These are phyloP conservation scores for Aspergillus bridgeri DNA, from an alignment of 495 filamentous ascomycete genomes.

Conservation along the genomic window DNA sequence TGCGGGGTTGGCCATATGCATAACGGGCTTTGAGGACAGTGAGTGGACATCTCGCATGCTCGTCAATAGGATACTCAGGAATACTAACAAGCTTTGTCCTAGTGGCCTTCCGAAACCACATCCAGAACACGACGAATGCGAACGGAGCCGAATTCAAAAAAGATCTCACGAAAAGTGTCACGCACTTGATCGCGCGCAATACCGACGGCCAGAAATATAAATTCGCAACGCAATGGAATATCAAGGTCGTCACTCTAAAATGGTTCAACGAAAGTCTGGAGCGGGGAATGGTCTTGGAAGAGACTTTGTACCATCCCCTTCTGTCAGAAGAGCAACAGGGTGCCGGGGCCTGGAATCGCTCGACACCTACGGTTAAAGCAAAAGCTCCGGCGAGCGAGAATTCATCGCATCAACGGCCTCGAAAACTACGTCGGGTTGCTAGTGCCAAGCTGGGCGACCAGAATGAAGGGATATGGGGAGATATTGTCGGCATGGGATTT, in stretches of 20 bases:
- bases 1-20: conserved; percentile 66
- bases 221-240: conserved; percentile 73
- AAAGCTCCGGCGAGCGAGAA: conserved; percentile 23
- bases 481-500: conserved; percentile 65
- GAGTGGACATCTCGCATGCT: conserved; percentile 27
- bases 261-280: conserved; percentile 85
- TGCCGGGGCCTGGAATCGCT: conserved; percentile 68
- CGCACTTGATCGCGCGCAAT: conserved; percentile 77
- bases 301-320: conserved; percentile 72
- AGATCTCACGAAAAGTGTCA: conserved; percentile 77
- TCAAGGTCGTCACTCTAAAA: conserved; percentile 72
- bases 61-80: conserved; percentile 10
- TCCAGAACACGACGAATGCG: conserved; percentile 58
- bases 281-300: conserved; percentile 91
- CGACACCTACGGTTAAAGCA: conserved; percentile 30
- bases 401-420: conserved; percentile 33
- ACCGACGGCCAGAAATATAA: conserved; percentile 85
- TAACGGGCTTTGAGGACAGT: conserved; percentile 90
- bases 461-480: conserved; percentile 79
- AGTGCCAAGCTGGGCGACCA: conserved; percentile 76
- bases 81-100: conserved; percentile 5
- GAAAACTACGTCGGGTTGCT: conserved; percentile 75
- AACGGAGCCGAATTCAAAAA: conserved; percentile 81
- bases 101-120: conserved; percentile 64
- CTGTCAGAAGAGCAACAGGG: conserved; percentile 69